phyloP scores from a whole-genome alignment of 2,329 filamentous ascomycete genomes.

The Cercospora zeae-maydis region DNA sequence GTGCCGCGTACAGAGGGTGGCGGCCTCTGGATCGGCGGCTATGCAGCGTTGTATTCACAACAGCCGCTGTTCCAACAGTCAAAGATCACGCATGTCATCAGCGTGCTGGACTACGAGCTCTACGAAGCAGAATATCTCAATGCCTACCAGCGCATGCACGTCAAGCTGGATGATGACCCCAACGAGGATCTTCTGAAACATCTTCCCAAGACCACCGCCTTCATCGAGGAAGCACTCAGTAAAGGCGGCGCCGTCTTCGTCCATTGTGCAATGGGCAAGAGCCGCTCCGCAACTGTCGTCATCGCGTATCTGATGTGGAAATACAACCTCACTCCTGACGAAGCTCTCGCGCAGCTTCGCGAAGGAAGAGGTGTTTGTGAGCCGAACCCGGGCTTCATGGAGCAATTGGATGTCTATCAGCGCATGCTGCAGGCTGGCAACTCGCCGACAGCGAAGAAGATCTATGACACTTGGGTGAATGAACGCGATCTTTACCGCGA shows the following conservation, averaged over 20 bases:
- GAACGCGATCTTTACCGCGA: constrained; percentile 37
- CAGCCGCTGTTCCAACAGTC: constrained; percentile 63
- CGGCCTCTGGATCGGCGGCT: constrained; percentile 41
- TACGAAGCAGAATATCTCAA: constrained; percentile 57
- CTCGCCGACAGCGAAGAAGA: constrained; percentile 24
- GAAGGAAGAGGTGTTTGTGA: constrained; percentile 73
- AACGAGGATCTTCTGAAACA: constrained; percentile 81
- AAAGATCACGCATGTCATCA: constrained; percentile 78
- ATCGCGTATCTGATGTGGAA: constrained; percentile 75
- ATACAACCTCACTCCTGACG: constrained; percentile 49
- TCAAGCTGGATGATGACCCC: constrained; percentile 84
- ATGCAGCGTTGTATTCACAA: constrained; percentile 38
- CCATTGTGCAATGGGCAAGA: constrained; percentile 90
- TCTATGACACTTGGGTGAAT: constrained; percentile 38
- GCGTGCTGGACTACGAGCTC: constrained; percentile 49
- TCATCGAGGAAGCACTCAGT: constrained; percentile 72
- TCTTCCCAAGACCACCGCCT: constrained; percentile 65
- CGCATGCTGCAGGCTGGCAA: constrained; percentile 56
- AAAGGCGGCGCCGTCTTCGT: constrained; percentile 60
- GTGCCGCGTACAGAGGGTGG: constrained; percentile 36
- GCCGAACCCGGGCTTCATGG: constrained; percentile 86
- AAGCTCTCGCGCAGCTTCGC: constrained; percentile 67
- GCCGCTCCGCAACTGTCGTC: constrained; percentile 77
- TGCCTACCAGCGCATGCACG: constrained; percentile 60
- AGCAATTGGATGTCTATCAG: constrained; percentile 80